These are phyloP conservation scores for Thielaviopsis euricoi DNA, from an alignment of 2,329 filamentous ascomycete species.

Conservation along the genomic window DNA sequence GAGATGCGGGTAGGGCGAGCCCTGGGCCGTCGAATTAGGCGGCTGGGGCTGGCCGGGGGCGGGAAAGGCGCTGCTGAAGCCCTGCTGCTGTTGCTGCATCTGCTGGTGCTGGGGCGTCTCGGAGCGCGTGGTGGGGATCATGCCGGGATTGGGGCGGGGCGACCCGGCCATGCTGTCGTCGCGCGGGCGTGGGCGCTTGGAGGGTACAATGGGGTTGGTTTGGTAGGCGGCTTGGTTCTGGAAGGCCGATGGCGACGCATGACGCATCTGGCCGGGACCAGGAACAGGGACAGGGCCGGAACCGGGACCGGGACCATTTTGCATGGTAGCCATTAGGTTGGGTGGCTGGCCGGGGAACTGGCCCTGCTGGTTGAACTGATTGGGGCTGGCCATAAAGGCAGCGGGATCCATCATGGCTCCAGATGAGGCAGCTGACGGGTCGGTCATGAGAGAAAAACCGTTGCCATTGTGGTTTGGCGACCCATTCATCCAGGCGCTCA, in stretches of 20 bases:
- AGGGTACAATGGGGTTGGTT: conserved; percentile 73
- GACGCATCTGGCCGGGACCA: conserved; percentile 52
- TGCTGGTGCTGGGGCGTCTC: conserved; percentile 75
- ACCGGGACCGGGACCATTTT: conserved; percentile 24
- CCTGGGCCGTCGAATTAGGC: conserved; percentile 20
- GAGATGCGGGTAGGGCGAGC: conserved; percentile 65
- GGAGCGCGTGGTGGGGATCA: conserved; percentile 68
- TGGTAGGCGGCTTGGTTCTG: conserved; percentile 58
- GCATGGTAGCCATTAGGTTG: conserved; percentile 14
- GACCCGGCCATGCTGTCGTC: conserved; percentile 78
- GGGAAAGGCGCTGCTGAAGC: neutral
- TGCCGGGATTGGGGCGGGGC: conserved; percentile 57
- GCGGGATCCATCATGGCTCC: conserved; percentile 49
- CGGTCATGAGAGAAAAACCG: conserved; percentile 48
- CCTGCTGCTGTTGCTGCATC: neutral
- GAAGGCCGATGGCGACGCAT: conserved; percentile 57
- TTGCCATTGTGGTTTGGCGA: conserved; percentile 55
- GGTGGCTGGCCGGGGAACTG: conserved; percentile 37
- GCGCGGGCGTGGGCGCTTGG: conserved; percentile 66
- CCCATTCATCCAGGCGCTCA: conserved; percentile 61
- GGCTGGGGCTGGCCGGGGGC: neutral
- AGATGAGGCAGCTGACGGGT: conserved; percentile 33
- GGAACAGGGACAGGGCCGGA: conserved; percentile 23
- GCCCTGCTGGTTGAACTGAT: conserved; percentile 40
- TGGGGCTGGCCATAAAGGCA: conserved; percentile 36